These are phyloP conservation scores for Trichoderma orchidacearum DNA, from an alignment of 495 filamentous ascomycete genomes.

Conservation along the genomic window DNA sequence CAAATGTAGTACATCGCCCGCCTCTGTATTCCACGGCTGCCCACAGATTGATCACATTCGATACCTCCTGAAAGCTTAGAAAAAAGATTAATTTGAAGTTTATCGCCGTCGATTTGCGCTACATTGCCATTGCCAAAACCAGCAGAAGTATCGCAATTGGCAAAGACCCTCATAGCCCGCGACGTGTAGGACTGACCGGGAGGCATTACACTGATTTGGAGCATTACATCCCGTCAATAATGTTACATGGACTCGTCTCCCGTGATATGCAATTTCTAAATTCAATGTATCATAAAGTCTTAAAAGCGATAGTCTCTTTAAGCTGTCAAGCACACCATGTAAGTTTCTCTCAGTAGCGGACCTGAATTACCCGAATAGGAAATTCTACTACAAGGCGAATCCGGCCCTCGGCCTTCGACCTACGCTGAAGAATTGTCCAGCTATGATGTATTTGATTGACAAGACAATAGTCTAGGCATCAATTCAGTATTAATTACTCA, in stretches of 20 bases:
- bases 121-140: slow-evolving; percentile 28
- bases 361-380: not conserved
- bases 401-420: no score
- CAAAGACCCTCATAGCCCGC: slow-evolving; percentile 20
- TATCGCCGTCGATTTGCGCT: slow-evolving; percentile 22
- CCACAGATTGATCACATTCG: slow-evolving; percentile 26
- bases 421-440: no score
- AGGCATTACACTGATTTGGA: slow-evolving; percentile 20
- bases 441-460: no score
- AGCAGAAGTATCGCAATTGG: slow-evolving; percentile 8
- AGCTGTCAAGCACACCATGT: no score
- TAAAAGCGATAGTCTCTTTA: no score
- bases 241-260: slow-evolving; percentile 17
- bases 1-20: slow-evolving; percentile 6
- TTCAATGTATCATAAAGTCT: not conserved
- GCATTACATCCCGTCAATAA: slow-evolving; percentile 30
- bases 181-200: no score
- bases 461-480: no score
- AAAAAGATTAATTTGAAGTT: slow-evolving; percentile 16
- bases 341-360: not conserved
- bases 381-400: no score
- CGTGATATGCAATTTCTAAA: slow-evolving; percentile 14
- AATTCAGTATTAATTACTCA: no score
- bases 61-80: slow-evolving; percentile 14
- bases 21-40: slow-evolving; percentile 26